phyloP scores from a whole-genome alignment of 768 basidiomycete species.

The Phylloporus arenicola region DNA sequence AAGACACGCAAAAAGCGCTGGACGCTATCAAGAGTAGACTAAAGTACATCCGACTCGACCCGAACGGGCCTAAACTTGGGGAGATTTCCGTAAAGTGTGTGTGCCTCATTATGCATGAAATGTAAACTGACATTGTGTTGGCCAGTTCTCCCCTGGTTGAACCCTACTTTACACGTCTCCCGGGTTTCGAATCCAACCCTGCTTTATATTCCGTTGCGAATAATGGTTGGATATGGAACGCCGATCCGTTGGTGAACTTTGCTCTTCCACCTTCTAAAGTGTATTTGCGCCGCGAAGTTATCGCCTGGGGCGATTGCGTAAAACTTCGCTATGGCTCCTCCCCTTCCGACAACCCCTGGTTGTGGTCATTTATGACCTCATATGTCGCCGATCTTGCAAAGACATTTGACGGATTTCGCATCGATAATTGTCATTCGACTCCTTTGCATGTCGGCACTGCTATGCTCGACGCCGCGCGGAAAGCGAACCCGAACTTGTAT shows the following conservation, averaged over 20 bases:
- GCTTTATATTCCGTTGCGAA: slow-evolving; percentile 79
- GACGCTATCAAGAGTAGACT: slow-evolving; percentile 71
- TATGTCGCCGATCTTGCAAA: slow-evolving; percentile 80
- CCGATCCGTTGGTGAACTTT: slow-evolving; percentile 92
- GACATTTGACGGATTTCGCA: slow-evolving; percentile 91
- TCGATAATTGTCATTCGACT: slow-evolving; percentile 98
- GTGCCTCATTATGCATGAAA: background rate
- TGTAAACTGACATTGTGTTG: slow-evolving; percentile 6
- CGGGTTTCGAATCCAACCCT: slow-evolving; percentile 47
- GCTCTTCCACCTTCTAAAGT: slow-evolving; percentile 89
- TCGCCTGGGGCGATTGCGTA: slow-evolving; percentile 97
- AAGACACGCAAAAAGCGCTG: slow-evolving; percentile 70
- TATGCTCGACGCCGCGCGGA: slow-evolving; percentile 88
- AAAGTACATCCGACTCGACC: slow-evolving; percentile 76
- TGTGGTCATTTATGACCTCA: slow-evolving; percentile 86
- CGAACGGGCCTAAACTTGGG: slow-evolving; percentile 78
- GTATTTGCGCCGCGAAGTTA: slow-evolving; percentile 92
- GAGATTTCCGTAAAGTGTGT: slow-evolving; percentile 71
- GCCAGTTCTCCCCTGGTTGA: slow-evolving; percentile 81
- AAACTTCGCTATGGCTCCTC: slow-evolving; percentile 89
- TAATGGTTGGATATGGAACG: slow-evolving; percentile 99
- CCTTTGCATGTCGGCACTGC: slow-evolving; percentile 94
- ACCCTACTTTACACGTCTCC: slow-evolving; percentile 85
- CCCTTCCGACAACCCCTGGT: slow-evolving; percentile 82
- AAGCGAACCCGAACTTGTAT: slow-evolving; percentile 88